Evolutionary conservation across 805 yeast species (phyloP), one percentile per base, ranked within the genome.

Genomic region (Starmerella apicola): DNA sequence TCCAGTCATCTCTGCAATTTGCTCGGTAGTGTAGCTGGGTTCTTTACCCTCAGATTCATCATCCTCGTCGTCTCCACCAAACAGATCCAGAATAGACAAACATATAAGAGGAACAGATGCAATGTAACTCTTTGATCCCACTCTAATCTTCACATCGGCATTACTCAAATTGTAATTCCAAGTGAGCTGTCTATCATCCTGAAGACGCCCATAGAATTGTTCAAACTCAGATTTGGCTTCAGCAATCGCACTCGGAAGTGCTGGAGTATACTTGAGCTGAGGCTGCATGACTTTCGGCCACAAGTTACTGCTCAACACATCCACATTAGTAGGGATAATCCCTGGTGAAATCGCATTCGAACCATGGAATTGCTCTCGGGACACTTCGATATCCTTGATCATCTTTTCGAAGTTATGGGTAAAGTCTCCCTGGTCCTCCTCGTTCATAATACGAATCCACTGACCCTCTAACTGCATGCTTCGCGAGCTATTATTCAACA

Each of bases 151-250:
- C 39, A 88, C 66, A 51, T 86, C 96, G 43, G 83, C 77, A 5
- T 82, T 74, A 5, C 95, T 94, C 53, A 82, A 72, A 48, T 76
- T 76, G 19, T 86, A 82, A 27, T 84, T 77, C 96, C 96, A 91
- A 7, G 62, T 63, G 34, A 81, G 55, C 35, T 63, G 65, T 48
- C 93, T 26, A 15, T 45, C 43, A 10, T 21, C 41, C n/a, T 41
- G 32, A 5, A 38, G 40, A 4, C 27, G 20, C 3, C 19, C 46
- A 49, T 81, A 81, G 49, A 64, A 74, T 5, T 57, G 53, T 42
- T 72, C 75, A 53, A 74, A 81, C 20, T 62, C 55, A 1, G 54
- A 49, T 44, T 66, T 65, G 18, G 73, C 51, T 1, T 57, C 48
- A 23, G 61, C 65, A 25, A 81, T 53, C 19, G 58, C 62, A 1